Base-by-base conservation (phyloP, 2,329 filamentous ascomycete species). In the Leptographium wingfieldii region DNA sequence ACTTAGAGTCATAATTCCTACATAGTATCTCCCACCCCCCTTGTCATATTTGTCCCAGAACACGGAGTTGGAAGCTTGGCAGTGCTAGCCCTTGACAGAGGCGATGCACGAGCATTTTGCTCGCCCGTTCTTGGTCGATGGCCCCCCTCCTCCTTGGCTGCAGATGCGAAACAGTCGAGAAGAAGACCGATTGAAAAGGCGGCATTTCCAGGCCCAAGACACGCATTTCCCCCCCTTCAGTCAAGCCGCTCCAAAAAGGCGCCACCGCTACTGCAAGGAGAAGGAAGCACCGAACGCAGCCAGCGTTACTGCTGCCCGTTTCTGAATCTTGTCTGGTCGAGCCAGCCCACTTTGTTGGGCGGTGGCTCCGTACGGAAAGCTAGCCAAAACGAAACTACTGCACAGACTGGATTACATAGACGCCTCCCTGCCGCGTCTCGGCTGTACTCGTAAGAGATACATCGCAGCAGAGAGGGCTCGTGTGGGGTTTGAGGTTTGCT, bases 261-360 rank as follows among this genome's bases (percentile, higher is more conserved):
- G 51, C 38, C 58, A 43, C 58, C 58, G 22, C 51, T 59, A 55
- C 58, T 59, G 58, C 58, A 56, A 59, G 58, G 56, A 58, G 56
- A 29, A 58, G 48, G 46, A 25, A 40, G n/a, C n/a, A 12, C n/a
- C 54, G 35, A 27, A 38, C n/a, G n/a, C 29, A 43, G 54, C 54
- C n/a, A 16, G n/a, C n/a, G n/a, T 19, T 1, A 3, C 6, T 22
- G 33, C 31, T 25, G 35, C 27, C 54, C 35, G 33, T 40, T 55
- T 55, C 33, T 27, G 22, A 16, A 9, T 55, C 29, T 22, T 4
- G 31, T 38, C 35, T 38, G 22, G 9, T 48, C 10, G 46, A 10
- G n/a, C 43, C 38, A 40, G 14, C 38, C 38, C 14, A 16, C 7
- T 48, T 12, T 48, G 46, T 48, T 48, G 46, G 46, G 46, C 46